Evolutionary conservation across 495 filamentous ascomycete species (phyloP).

Genomic region (Aspergillus panamensis): DNA sequence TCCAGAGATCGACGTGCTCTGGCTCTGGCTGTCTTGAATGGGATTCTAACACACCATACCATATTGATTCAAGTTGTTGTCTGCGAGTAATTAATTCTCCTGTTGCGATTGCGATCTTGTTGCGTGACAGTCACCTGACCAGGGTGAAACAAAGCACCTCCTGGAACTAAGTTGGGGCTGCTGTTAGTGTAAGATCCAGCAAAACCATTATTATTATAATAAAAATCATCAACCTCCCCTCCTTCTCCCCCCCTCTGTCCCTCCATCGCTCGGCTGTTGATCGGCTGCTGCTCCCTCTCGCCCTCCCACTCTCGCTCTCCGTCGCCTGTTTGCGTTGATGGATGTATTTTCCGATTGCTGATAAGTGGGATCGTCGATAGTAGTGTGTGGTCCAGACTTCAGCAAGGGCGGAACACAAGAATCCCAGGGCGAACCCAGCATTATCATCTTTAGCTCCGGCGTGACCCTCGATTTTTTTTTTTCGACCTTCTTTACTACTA

Average conservation of each 20-base stretch:
- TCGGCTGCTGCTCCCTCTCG: not conserved
- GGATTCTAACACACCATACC: too few species aligned
- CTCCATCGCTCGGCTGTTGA: not conserved
- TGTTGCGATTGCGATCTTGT: too few species aligned
- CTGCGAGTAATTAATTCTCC: too few species aligned
- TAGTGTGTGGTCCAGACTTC: constrained; percentile 12
- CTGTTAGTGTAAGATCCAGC: constrained; percentile 5
- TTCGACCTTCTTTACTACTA: not conserved
- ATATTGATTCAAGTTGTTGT: too few species aligned
- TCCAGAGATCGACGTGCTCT: too few species aligned
- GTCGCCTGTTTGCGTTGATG: not conserved
- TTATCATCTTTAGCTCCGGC: not conserved
- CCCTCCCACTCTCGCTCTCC: not conserved
- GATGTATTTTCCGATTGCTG: not conserved
- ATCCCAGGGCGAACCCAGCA: not conserved
- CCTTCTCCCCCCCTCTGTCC: not conserved
- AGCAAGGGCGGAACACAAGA: constrained; percentile 4
- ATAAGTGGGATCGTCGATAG: constrained; percentile 1
- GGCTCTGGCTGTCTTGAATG: too few species aligned
- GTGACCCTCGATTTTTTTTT: not conserved
- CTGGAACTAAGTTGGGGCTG: too few species aligned
- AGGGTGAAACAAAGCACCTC: not conserved
- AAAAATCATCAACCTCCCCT: not conserved
- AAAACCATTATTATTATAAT: not conserved
- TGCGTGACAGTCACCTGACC: constrained; percentile 1